Conservation (phyloP, 2,329 filamentous ascomycete species). For the Sporothrix variecibatus region DNA sequence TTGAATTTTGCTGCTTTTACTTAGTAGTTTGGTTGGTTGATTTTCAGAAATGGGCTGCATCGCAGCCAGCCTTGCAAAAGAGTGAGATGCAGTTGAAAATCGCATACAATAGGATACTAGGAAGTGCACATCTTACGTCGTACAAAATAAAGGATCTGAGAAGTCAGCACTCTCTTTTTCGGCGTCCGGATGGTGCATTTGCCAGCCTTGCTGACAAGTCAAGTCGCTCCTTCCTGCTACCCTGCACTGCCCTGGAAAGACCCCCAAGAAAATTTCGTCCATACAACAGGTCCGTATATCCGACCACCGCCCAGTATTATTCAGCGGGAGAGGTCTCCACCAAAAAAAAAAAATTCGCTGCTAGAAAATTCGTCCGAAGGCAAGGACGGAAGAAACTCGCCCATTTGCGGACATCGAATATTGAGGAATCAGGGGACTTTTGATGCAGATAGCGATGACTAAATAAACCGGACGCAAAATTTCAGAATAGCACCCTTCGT, state of each 20-base stretch:
- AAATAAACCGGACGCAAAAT: not conserved
- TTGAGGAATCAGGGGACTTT: not conserved
- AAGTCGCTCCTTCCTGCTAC: not conserved
- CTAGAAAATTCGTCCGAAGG: conserved; percentile 1
- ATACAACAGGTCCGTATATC: conserved; percentile 7
- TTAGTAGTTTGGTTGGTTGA: not conserved
- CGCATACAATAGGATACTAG: too few species aligned
- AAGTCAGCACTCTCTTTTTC: not conserved
- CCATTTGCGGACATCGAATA: not conserved
- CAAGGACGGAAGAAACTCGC: not conserved
- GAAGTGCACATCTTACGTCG: not conserved
- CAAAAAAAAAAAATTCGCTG: not conserved
- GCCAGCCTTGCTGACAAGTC: not conserved
- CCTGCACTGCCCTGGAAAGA: not conserved
- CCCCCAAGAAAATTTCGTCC: not conserved
- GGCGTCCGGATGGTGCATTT: not conserved
- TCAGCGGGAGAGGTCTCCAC: not conserved
- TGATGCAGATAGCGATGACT: not conserved
- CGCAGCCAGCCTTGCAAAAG: not conserved
- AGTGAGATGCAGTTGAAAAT: not conserved
- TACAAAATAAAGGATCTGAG: not conserved
- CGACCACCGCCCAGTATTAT: not conserved
- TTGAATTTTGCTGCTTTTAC: not conserved
- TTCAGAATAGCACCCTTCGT: not conserved
- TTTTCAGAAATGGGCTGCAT: not conserved